Evolutionary conservation across 2,329 filamentous ascomycete genomes (phyloP).

Genomic region (Uncinocarpus reesii): DNA sequence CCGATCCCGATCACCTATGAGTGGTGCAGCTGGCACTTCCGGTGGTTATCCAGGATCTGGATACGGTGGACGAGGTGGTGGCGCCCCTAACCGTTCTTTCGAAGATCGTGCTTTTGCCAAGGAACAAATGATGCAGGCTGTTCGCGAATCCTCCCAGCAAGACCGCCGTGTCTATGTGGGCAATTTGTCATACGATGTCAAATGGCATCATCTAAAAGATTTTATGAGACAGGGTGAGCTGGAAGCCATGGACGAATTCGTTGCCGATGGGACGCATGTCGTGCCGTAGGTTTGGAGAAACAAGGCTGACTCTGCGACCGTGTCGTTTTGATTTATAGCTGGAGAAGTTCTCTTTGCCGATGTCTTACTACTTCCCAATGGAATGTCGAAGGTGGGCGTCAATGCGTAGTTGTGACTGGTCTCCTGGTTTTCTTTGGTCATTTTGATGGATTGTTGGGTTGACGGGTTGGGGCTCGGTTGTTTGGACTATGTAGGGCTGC

Average conservation of each 20-base stretch:
- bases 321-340: constrained; percentile 49
- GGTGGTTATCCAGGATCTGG: constrained; percentile 59
- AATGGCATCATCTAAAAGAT: constrained; percentile 99
- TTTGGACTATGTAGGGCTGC: constrained; percentile 95
- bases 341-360: constrained; percentile 99
- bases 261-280: constrained; percentile 17
- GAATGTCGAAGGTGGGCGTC: constrained; percentile 99
- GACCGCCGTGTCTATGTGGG: constrained; percentile 99
- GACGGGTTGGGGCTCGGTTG: constrained; percentile 94
- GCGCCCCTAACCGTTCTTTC: constrained; percentile 58
- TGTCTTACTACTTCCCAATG: constrained; percentile 98
- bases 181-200: constrained; percentile 98
- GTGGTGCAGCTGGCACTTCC: constrained; percentile 55
- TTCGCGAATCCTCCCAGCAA: constrained; percentile 91
- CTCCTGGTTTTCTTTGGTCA: constrained; percentile 50
- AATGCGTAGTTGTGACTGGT: constrained; percentile 82
- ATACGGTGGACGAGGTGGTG: constrained; percentile 51
- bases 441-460: constrained; percentile 91
- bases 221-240: constrained; percentile 97
- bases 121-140: constrained; percentile 91
- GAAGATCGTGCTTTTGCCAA: constrained; percentile 76
- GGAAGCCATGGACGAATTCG: constrained; percentile 17
- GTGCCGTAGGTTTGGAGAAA: constrained; percentile 12
- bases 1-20: constrained; percentile 80
- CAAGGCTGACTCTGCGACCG: constrained; percentile 25